phyloP scores from a whole-genome alignment of 129 eudicot species.

The Solidago caesia region DNA sequence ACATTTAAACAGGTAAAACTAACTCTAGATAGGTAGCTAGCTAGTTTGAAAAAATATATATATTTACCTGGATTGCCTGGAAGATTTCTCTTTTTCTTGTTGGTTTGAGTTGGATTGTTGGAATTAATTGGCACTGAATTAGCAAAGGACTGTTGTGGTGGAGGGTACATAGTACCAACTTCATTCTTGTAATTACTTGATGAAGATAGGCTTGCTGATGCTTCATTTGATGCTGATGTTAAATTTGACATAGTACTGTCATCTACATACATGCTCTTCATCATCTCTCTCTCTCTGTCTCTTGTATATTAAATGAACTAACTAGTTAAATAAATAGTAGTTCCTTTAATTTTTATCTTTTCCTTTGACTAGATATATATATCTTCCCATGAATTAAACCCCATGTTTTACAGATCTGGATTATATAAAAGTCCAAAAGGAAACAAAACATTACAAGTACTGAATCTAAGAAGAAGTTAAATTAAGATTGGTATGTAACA shows the following conservation, averaged over 20 bases:
- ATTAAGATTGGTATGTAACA: not conserved
- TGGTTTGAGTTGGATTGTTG: slow-evolving; percentile 31
- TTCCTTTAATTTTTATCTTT: not conserved
- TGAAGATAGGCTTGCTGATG: slow-evolving; percentile 53
- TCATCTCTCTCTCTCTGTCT: slow-evolving; percentile 23
- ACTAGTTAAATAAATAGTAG: not conserved
- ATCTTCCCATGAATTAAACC: not conserved
- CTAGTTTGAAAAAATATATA: too few species aligned
- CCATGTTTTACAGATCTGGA: slow-evolving; percentile 27
- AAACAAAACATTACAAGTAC: not conserved
- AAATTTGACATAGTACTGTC: slow-evolving; percentile 58
- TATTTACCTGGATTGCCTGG: slow-evolving; percentile 66
- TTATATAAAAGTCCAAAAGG: slow-evolving; percentile 31
- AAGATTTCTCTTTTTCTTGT: slow-evolving; percentile 69
- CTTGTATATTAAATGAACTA: slow-evolving; percentile 28
- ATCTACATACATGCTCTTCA: slow-evolving; percentile 44
- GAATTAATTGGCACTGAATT: slow-evolving; percentile 27
- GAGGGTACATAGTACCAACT: slow-evolving; percentile 46
- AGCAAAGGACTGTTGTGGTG: slow-evolving; percentile 37
- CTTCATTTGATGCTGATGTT: slow-evolving; percentile 76
- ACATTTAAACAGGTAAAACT: not conserved
- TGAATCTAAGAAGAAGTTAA: slow-evolving; percentile 25
- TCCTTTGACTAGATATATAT: not conserved
- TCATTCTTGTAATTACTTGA: slow-evolving; percentile 53
- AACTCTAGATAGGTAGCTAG: too few species aligned